Conservation (phyloP, 345 rosid genomes). For the Cardamine chenopodiifolia region DNA sequence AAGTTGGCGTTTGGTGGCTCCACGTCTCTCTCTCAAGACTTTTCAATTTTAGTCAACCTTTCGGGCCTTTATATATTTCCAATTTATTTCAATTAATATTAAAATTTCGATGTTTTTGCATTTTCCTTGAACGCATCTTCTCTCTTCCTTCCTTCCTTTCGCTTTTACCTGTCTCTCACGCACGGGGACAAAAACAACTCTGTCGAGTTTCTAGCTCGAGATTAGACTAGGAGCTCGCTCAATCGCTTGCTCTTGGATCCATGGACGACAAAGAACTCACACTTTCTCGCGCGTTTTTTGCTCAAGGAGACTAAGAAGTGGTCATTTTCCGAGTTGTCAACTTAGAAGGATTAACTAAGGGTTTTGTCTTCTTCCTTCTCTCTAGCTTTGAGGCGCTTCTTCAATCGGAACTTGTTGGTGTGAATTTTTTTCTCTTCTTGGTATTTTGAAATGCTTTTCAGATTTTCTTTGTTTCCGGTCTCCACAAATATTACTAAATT, state of each 20-base stretch:
- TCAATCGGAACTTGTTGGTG: conserved; percentile 11
- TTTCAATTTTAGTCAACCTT: conserved; percentile 41
- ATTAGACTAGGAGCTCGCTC: conserved; percentile 6
- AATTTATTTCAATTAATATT: background rate
- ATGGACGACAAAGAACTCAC: conserved; percentile 28
- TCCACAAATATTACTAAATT: background rate
- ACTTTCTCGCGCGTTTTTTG: conserved; percentile 24
- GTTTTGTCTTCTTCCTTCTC: background rate
- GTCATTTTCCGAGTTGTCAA: conserved; percentile 11
- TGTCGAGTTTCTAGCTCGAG: conserved; percentile 23
- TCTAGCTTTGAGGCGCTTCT: conserved; percentile 25
- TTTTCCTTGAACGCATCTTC: conserved; percentile 26
- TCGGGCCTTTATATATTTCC: conserved; percentile 13
- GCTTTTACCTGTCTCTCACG: conserved; percentile 30
- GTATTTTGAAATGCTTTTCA: conserved; percentile 18
- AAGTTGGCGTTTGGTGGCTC: conserved; percentile 47
- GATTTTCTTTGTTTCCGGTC: background rate
- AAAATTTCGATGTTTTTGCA: background rate
- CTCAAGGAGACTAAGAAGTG: conserved; percentile 1
- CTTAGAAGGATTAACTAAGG: conserved; percentile 2
- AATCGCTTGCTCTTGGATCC: conserved; percentile 13
- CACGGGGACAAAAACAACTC: background rate
- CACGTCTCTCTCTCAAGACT: conserved; percentile 41
- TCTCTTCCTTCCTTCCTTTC: conserved; percentile 5
- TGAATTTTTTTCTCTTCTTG: background rate